Percentiles rank a stretch among this genome's conserved stretches.
Conservation (phyloP, 441 rosid species). For the Populus hybrid region DNA sequence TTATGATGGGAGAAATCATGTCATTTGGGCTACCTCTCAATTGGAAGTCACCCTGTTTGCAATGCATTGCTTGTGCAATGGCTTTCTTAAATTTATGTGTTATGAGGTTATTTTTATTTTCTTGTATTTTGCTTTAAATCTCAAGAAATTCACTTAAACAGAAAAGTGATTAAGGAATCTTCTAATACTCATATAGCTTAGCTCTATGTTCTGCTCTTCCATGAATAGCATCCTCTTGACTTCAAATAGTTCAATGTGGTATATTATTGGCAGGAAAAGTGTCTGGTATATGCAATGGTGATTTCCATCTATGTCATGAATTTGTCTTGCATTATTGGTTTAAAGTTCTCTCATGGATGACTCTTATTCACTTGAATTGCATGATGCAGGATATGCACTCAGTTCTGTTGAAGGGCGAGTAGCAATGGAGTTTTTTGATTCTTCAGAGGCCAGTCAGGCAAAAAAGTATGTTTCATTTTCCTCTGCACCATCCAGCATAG, state of each 20-base stretch:
- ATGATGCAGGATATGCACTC: slow-evolving; percentile 81
- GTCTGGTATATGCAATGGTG: not conserved
- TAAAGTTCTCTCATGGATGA: not conserved
- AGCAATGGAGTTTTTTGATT: slow-evolving; percentile 94
- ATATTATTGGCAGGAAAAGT: not conserved
- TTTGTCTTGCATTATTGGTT: not conserved
- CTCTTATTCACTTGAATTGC: slow-evolving; percentile 17
- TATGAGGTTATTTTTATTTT: not conserved
- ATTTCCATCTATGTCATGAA: not conserved
- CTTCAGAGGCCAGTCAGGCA: slow-evolving; percentile 86
- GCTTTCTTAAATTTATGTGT: not conserved
- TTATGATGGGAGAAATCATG: not conserved
- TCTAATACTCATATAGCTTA: not conserved
- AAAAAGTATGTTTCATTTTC: slow-evolving; percentile 57
- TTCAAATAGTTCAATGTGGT: not conserved
- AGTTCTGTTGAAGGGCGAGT: slow-evolving; percentile 96
- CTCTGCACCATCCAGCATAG: not conserved
- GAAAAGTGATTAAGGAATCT: too few relatives aligned
- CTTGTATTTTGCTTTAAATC: not conserved
- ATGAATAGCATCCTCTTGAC: not conserved
- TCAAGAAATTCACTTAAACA: not conserved
- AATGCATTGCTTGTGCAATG: not conserved
- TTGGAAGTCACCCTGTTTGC: not conserved
- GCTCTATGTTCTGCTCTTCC: not conserved
- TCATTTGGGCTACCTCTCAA: not conserved